A percentile compares a stretch with the other conserved stretches of the same genome.
phyloP scores from a whole-genome alignment of 306 rosid species.

The Clitoria ternatea region DNA sequence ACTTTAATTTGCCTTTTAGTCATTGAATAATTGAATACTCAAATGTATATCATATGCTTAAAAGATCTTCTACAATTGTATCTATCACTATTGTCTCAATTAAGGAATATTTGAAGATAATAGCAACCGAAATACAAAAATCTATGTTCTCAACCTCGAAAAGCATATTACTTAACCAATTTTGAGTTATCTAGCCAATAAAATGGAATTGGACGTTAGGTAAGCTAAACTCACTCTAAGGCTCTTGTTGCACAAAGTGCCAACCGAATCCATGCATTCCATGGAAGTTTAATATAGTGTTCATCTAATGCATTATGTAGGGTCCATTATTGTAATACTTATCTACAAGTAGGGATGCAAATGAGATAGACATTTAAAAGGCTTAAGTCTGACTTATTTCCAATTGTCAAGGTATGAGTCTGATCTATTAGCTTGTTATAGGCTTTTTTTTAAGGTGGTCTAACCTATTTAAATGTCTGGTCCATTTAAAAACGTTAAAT shows the following conservation, averaged over 20 bases:
- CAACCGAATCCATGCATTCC: conserved; percentile 57
- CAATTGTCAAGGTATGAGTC: too few species aligned
- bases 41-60: neutral
- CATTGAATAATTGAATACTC: too few species aligned
- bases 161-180: neutral
- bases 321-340: conserved; percentile 62
- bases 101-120: neutral
- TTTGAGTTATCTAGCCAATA: conserved; percentile 1
- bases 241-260: conserved; percentile 84
- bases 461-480: too few species aligned
- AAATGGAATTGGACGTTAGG: conserved; percentile 1
- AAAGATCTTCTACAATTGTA: neutral
- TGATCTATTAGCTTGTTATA: too few species aligned
- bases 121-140: neutral
- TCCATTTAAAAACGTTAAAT: too few species aligned
- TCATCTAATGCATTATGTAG: conserved; percentile 71
- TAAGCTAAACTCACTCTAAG: conserved; percentile 57
- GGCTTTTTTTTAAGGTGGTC: too few species aligned
- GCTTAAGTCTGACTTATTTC: too few species aligned
- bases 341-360: conserved; percentile 58
- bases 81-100: neutral
- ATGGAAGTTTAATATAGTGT: conserved; percentile 49
- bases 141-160: neutral
- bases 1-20: too few species aligned
- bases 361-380: too few species aligned